phyloP scores from a whole-genome alignment of 2,329 filamentous ascomycete species.

The Lasiodiplodia sp. region DNA sequence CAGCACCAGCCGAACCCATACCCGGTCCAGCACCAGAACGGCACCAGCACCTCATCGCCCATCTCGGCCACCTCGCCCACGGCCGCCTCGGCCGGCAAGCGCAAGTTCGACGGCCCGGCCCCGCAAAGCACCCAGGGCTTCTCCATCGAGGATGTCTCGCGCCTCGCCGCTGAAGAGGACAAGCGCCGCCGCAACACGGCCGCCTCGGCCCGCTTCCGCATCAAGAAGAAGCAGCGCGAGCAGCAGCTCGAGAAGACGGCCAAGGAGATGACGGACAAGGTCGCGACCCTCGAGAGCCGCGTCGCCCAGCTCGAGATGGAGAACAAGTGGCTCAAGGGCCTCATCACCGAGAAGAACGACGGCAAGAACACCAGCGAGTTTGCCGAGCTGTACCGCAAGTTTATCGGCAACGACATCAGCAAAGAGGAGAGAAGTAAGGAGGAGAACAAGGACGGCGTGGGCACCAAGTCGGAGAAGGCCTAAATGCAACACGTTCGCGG shows the following conservation, averaged over 20 bases:
- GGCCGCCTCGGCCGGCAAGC: conserved; percentile 51
- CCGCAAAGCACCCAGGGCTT: conserved; percentile 36
- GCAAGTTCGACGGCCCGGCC: conserved; percentile 51
- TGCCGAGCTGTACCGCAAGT: conserved; percentile 43
- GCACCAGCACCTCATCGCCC: conserved; percentile 41
- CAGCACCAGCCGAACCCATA: conserved; percentile 39
- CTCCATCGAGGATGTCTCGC: conserved; percentile 55
- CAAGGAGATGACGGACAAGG: conserved; percentile 60
- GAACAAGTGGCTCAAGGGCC: conserved; percentile 60
- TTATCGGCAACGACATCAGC: conserved; percentile 39
- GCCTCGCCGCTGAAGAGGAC: conserved; percentile 59
- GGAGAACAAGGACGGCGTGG: conserved; percentile 47
- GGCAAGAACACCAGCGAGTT: conserved; percentile 45
- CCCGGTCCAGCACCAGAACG: conserved; percentile 36
- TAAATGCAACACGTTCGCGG: conserved; percentile 34
- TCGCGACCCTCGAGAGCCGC: conserved; percentile 53
- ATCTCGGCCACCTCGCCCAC: conserved; percentile 37
- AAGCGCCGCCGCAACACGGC: conserved; percentile 62
- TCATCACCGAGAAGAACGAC: conserved; percentile 59
- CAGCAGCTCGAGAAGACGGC: conserved; percentile 59
- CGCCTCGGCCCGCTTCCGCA: conserved; percentile 60
- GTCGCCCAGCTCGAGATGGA: conserved; percentile 60
- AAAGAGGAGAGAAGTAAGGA: conserved; percentile 45
- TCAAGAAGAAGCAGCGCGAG: conserved; percentile 64
- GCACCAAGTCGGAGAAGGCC: conserved; percentile 39